Evolutionary conservation across 495 filamentous ascomycete species (phyloP).

Genomic region (Evansstolkia leycettana): DNA sequence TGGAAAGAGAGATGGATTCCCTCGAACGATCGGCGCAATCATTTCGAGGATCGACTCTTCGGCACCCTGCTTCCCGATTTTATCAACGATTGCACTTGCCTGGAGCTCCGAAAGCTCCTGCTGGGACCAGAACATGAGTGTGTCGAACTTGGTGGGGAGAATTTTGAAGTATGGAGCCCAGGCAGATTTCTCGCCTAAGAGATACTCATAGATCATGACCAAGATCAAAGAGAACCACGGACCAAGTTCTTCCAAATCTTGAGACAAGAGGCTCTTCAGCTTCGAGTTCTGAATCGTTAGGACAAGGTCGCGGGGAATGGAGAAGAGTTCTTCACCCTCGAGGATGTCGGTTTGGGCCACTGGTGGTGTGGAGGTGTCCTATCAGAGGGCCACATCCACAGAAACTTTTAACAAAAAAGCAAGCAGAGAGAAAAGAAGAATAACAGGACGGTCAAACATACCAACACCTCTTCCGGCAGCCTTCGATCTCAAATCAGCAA

Average conservation of each 20-base stretch:
- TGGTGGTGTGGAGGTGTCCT: slow-evolving; percentile 11
- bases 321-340: slow-evolving; percentile 54
- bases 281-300: slow-evolving; percentile 40
- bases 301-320: slow-evolving; percentile 43
- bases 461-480: slow-evolving; percentile 49
- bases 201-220: slow-evolving; percentile 68
- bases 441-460: slow-evolving; percentile 22
- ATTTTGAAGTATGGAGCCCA: slow-evolving; percentile 81
- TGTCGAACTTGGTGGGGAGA: slow-evolving; percentile 68
- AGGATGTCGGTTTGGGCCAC: slow-evolving; percentile 45
- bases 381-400: slow-evolving; percentile 13
- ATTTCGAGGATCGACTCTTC: slow-evolving; percentile 52
- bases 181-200: slow-evolving; percentile 42
- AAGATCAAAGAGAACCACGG: slow-evolving; percentile 60
- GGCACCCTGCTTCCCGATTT: slow-evolving; percentile 65
- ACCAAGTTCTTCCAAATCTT: slow-evolving; percentile 30
- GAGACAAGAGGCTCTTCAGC: slow-evolving; percentile 29
- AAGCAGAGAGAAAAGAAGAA: slow-evolving; percentile 1
- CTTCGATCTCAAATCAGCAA: slow-evolving; percentile 39
- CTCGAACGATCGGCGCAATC: slow-evolving; percentile 48
- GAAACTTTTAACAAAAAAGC: slow-evolving; percentile 1
- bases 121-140: slow-evolving; percentile 80
- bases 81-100: slow-evolving; percentile 61
- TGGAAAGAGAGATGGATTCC: slow-evolving; percentile 32
- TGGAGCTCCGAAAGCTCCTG: slow-evolving; percentile 62